Evolutionary conservation across 2,329 filamentous ascomycete species (phyloP), one percentile per base, ranked within the genome.

Genomic region (Diplodia sapinea): DNA sequence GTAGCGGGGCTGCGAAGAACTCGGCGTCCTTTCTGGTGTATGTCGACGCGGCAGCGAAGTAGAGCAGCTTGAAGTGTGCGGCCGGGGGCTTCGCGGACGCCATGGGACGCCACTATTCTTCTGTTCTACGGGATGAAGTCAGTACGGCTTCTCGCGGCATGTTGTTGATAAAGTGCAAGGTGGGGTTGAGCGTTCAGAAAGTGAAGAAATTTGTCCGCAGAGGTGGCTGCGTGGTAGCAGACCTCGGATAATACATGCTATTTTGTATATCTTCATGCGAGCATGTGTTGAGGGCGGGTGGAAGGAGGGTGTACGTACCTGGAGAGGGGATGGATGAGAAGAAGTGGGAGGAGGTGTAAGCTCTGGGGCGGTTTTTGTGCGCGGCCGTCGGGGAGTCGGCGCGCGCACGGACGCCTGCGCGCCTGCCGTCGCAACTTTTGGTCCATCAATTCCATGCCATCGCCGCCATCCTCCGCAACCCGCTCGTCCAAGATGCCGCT

Each of bases 31-130:
- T 91, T n/a, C 83, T 82, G 1, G 92, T 93, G 77, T 86, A 91
- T 38, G 89, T 89, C 68, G 86, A 85, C 15, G 91, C 91, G 70
- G 87, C 86, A 68, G 92, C 92, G 80, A 96, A 96, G 80, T 94
- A 96, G 66, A 95, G 86, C 55, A 96, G 82, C 68, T 86, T 91
- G 81, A 95, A 96, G 71, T 91, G 86, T n/a, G 86, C 89, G 52
- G 81, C 71, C 0, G 87, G 86, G 12, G 86, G 78, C 69, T 83
- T 85, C 0, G 83, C 63, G 51, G 75, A 69, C 38, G 77, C 73
- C 81, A 82, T 82, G 11, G 50, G 15, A 8, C 36, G 26, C 26
- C 26, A 4, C 26, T 26, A 0, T 62, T 20, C 36, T 38, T 2
- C 11, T 36, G 13, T 50, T 9, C 43, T 40, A 31, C 7, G 49